Evolutionary conservation across 1,284 basidiomycete species (phyloP).

Genomic region (Pseudozyma thailandica): DNA sequence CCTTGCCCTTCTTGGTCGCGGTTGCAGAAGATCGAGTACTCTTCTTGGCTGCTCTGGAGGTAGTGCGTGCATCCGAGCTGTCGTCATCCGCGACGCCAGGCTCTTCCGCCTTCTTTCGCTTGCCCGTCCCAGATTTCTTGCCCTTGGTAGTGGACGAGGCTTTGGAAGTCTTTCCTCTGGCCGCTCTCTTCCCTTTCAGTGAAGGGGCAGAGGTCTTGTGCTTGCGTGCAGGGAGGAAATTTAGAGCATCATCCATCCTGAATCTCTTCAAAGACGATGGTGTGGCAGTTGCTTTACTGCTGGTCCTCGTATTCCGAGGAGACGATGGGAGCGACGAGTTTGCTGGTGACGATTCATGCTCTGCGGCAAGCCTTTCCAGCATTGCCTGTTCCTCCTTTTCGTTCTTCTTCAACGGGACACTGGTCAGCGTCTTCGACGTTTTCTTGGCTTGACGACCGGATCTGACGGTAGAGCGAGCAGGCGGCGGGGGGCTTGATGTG

Average conservation of each 20-base stretch:
- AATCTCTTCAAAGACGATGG: slow-evolving; percentile 19
- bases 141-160: slow-evolving; percentile 1
- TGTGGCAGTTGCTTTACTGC: not conserved
- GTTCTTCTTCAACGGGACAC: slow-evolving; percentile 21
- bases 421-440: not conserved
- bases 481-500: not conserved
- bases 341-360: slow-evolving; percentile 8
- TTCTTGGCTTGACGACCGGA: not conserved
- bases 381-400: slow-evolving; percentile 18
- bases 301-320: slow-evolving; percentile 1
- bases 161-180: not conserved
- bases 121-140: slow-evolving; percentile 5
- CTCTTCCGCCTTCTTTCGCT: not conserved
- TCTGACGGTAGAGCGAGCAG: not conserved
- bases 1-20: slow-evolving; percentile 13
- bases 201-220: not conserved
- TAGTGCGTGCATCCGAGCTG: slow-evolving; percentile 1
- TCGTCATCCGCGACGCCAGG: not conserved
- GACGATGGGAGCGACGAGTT: slow-evolving; percentile 11
- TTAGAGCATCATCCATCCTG: slow-evolving; percentile 22
- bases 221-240: slow-evolving; percentile 21
- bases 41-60: slow-evolving; percentile 1
- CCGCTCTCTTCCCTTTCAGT: slow-evolving; percentile 3
- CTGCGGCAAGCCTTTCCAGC: slow-evolving; percentile 13
- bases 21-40: not conserved